Percentiles rank a stretch among this genome's conserved stretches.
These are phyloP conservation scores for Coelastrella sp. DNA, from an alignment of 139 green algal species.

Conservation along the genomic window DNA sequence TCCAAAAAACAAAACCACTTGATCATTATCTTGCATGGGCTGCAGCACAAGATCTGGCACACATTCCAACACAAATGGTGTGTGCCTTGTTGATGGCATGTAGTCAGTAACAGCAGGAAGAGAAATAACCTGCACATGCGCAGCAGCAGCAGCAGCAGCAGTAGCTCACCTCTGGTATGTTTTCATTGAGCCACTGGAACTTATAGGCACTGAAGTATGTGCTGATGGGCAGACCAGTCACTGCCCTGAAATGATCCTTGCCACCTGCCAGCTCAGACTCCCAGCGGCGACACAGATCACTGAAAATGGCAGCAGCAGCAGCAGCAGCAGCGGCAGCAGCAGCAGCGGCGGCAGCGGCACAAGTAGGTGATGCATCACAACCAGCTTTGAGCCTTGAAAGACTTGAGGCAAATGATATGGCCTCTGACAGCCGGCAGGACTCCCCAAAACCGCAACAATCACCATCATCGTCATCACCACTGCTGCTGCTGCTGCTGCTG, in stretches of 20 bases:
- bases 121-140: neutral
- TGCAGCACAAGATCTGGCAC: too few species aligned
- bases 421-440: neutral
- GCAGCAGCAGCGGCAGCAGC: neutral
- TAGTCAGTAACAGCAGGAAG: too few species aligned
- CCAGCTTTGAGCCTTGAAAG: too few species aligned
- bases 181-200: constrained; percentile 92
- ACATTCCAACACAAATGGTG: too few species aligned
- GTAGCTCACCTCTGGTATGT: constrained; percentile 77
- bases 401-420: too few species aligned
- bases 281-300: constrained; percentile 50
- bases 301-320: constrained; percentile 15
- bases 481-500: neutral
- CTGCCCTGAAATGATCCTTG: constrained; percentile 75
- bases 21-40: too few species aligned
- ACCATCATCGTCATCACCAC: neutral
- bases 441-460: too few species aligned
- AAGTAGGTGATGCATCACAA: neutral
- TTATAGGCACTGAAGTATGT: constrained; percentile 98
- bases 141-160: neutral
- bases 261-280: constrained; percentile 30
- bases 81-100: too few species aligned
- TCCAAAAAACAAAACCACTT: too few species aligned
- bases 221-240: constrained; percentile 92
- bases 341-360: neutral